Evolutionary conservation across 108 stramenopile species (phyloP).

Genomic region (Discostella stelligeroides): DNA sequence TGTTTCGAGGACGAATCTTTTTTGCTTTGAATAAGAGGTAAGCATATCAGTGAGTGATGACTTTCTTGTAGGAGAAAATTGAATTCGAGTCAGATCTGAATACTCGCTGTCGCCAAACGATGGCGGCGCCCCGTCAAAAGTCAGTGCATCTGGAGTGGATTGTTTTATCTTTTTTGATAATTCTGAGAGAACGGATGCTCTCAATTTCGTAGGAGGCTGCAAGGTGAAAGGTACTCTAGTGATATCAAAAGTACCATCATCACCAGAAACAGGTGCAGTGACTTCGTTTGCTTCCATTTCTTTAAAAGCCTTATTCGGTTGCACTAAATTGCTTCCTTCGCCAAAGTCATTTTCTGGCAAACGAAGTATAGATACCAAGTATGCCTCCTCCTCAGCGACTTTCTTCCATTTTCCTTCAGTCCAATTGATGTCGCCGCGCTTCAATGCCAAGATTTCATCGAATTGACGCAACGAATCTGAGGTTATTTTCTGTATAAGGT

Average conservation of each 20-base stretch:
- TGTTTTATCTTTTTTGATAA: not conserved
- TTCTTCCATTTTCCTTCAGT: conserved; percentile 30
- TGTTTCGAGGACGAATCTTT: not conserved
- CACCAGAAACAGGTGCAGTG: not conserved
- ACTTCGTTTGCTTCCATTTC: not conserved
- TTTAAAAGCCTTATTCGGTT: not conserved
- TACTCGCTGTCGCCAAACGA: not conserved
- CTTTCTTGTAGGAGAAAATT: conserved; percentile 11
- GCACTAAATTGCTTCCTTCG: not conserved
- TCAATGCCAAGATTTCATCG: conserved; percentile 47
- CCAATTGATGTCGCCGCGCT: conserved; percentile 22
- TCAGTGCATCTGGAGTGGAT: not conserved
- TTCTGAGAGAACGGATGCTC: conserved; percentile 5
- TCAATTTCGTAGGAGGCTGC: conserved; percentile 1
- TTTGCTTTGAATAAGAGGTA: conserved; percentile 10
- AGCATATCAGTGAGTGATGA: conserved; percentile 17
- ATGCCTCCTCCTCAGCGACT: conserved; percentile 50
- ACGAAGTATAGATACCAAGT: conserved; percentile 59
- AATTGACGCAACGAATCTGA: conserved; percentile 47
- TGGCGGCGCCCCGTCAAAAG: not conserved
- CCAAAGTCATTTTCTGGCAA: conserved; percentile 42
- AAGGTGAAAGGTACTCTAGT: conserved; percentile 18
- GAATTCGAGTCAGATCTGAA: conserved; percentile 2
- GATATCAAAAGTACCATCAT: conserved; percentile 14
- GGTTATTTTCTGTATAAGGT: conserved; percentile 22